Conservation (phyloP, 2,329 filamentous ascomycete species). For the Periconia macrospinosa region DNA sequence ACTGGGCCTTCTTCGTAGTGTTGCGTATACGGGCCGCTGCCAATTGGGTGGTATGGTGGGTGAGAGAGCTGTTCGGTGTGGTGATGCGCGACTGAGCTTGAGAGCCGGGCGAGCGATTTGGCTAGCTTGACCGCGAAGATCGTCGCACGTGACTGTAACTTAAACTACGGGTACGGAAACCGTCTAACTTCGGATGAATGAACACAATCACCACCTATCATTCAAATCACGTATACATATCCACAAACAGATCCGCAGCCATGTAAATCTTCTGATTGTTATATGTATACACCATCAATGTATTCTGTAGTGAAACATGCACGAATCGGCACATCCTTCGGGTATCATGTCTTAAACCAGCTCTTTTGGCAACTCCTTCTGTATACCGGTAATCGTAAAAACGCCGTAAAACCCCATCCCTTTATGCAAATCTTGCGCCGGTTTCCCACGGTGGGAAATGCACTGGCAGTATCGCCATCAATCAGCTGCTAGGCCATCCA, state of each 20-base stretch:
- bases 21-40: neutral
- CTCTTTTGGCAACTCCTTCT: too few species aligned
- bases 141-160: constrained; percentile 1
- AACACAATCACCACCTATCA: neutral
- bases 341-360: too few species aligned
- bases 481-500: neutral
- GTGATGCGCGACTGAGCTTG: neutral
- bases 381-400: too few species aligned
- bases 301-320: too few species aligned
- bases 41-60: constrained; percentile 3
- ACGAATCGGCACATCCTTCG: too few species aligned
- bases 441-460: neutral
- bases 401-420: neutral
- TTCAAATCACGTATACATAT: neutral
- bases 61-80: constrained; percentile 5
- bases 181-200: neutral
- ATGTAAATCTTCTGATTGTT: too few species aligned
- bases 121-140: neutral
- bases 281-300: too few species aligned
- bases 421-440: neutral
- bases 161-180: neutral
- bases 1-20: constrained; percentile 1
- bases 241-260: too few species aligned
- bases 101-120: neutral
- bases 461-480: neutral